Conservation (phyloP, 148 eudicot genomes). For the Salicornia ramosissima region DNA sequence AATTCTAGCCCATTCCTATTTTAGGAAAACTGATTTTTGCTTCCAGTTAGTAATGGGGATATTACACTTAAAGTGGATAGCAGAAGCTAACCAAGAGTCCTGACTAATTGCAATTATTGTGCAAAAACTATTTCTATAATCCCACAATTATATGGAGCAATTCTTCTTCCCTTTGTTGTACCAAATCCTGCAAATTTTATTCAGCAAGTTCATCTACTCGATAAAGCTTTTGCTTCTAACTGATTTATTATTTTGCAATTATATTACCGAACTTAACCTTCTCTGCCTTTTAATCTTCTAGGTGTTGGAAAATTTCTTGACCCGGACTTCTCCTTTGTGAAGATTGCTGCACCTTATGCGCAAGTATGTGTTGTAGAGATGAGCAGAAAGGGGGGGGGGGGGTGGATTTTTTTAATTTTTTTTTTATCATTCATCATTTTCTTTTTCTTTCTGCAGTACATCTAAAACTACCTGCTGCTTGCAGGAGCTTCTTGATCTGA, state of each 20-base stretch:
- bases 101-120: neutral
- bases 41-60: neutral
- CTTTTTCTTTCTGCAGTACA: neutral
- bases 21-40: neutral
- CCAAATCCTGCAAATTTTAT: neutral
- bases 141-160: neutral
- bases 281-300: conserved; percentile 15
- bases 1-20: neutral
- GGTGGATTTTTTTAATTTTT: too few species aligned
- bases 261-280: neutral
- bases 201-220: neutral
- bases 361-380: conserved; percentile 45
- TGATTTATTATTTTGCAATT: neutral
- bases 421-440: neutral
- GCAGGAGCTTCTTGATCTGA: conserved; percentile 95
- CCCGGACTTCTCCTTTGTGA: conserved; percentile 85
- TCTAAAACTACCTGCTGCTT: conserved; percentile 21
- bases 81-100: neutral
- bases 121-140: neutral
- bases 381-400: neutral
- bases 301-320: conserved; percentile 85
- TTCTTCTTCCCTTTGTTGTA: neutral
- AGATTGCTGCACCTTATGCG: conserved; percentile 98
- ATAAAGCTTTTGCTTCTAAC: neutral
- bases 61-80: neutral